Evolutionary conservation across 2,329 filamentous ascomycete genomes (phyloP).

Genomic region (Fusarium clavum): DNA sequence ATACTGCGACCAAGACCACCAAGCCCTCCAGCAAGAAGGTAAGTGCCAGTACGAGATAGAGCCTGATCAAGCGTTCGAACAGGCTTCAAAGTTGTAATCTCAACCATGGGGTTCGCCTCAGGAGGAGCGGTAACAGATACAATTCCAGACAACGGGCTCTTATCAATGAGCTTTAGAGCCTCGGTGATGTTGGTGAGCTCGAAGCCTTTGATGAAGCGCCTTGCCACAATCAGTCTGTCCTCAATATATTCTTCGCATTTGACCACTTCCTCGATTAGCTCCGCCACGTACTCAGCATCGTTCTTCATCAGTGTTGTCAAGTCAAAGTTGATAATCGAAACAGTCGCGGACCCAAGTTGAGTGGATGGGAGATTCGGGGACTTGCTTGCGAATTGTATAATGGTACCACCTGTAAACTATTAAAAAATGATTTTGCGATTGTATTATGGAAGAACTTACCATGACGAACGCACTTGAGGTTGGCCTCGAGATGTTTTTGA

Average conservation of each 20-base stretch:
- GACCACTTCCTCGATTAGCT: slow-evolving; percentile 43
- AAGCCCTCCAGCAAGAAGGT: slow-evolving; percentile 67
- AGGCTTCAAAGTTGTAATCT: slow-evolving; percentile 36
- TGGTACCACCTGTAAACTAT: slow-evolving; percentile 47
- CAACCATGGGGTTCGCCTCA: slow-evolving; percentile 30
- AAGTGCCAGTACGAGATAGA: slow-evolving; percentile 57
- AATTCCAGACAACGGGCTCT: slow-evolving; percentile 44
- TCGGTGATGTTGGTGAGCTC: slow-evolving; percentile 41
- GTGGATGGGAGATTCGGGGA: slow-evolving; percentile 31
- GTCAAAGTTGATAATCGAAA: slow-evolving; percentile 51
- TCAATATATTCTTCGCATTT: slow-evolving; percentile 6
- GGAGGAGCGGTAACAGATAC: slow-evolving; percentile 31
- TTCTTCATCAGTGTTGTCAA: slow-evolving; percentile 49
- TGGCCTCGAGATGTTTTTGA: slow-evolving; percentile 49
- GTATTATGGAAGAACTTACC: slow-evolving; percentile 47
- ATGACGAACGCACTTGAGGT: slow-evolving; percentile 51
- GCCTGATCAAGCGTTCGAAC: slow-evolving; percentile 46
- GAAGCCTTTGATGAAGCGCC: slow-evolving; percentile 12
- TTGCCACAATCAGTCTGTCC: not conserved
- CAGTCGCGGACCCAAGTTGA: slow-evolving; percentile 24
- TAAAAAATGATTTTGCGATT: not conserved
- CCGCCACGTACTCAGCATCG: slow-evolving; percentile 49
- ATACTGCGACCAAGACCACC: slow-evolving; percentile 68
- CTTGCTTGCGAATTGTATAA: slow-evolving; percentile 50
- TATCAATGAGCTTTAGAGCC: slow-evolving; percentile 46